A percentile compares a stretch with the other conserved stretches of the same genome.
phyloP scores from a whole-genome alignment of 768 basidiomycete genomes.

The Trichaptum fuscoviolaceum region DNA sequence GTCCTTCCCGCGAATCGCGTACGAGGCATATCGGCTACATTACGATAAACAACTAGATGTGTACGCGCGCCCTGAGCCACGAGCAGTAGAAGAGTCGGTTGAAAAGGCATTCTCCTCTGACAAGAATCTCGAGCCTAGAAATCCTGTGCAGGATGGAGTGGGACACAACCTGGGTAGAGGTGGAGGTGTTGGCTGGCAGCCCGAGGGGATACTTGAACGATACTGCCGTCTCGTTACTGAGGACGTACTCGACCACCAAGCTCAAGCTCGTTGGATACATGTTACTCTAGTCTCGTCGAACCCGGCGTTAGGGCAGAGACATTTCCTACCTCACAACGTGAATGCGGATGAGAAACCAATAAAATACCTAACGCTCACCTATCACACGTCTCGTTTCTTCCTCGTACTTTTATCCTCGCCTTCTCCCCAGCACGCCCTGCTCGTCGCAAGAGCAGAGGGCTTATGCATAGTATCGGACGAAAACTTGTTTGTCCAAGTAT shows the following conservation, averaged over 20 bases:
- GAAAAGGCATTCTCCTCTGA: slow-evolving; percentile 8
- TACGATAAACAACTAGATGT: slow-evolving; percentile 53
- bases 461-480: slow-evolving; percentile 33
- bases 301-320: slow-evolving; percentile 18
- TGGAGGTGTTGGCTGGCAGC: slow-evolving; percentile 32
- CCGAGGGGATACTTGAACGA: slow-evolving; percentile 24
- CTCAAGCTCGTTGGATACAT: slow-evolving; percentile 26
- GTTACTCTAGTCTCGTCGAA: slow-evolving; percentile 37
- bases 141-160: slow-evolving; percentile 17
- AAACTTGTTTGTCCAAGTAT: slow-evolving; percentile 32
- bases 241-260: slow-evolving; percentile 31
- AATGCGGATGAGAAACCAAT: slow-evolving; percentile 3
- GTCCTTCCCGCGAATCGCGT: slow-evolving; percentile 55
- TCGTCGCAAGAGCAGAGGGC: slow-evolving; percentile 34
- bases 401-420: slow-evolving; percentile 39
- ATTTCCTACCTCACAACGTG: slow-evolving; percentile 11
- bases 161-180: slow-evolving; percentile 1
- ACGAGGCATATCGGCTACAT: slow-evolving; percentile 55
- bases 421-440: slow-evolving; percentile 38
- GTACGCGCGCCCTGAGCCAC: slow-evolving; percentile 54
- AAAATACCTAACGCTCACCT: background rate
- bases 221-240: slow-evolving; percentile 24
- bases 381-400: slow-evolving; percentile 41
- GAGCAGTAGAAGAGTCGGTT: slow-evolving; percentile 20
- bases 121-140: slow-evolving; percentile 18